Conservation (phyloP, 495 filamentous ascomycete genomes). For the Haplographium delicatum region DNA sequence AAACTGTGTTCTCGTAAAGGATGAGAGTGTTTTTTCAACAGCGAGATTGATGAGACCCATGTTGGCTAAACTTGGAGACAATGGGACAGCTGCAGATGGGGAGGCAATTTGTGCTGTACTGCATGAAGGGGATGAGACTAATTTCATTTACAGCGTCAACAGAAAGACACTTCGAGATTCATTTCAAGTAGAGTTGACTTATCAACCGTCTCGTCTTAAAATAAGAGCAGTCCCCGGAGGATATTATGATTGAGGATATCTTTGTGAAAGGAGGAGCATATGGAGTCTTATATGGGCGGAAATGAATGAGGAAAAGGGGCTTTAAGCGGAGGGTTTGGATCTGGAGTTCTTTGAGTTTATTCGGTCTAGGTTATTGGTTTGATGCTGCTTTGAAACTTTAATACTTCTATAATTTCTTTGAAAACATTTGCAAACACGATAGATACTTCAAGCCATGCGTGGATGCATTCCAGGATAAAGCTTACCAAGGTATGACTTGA, state of each 20-base stretch:
- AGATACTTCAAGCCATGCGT: no score
- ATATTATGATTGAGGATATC: neutral
- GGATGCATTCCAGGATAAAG: no score
- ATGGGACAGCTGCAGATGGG: neutral
- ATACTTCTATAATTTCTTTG: no score
- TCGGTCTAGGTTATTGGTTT: no score
- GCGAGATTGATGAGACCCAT: neutral
- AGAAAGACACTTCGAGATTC: neutral
- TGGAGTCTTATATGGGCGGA: no score
- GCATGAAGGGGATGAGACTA: neutral
- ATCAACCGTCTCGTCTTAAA: neutral
- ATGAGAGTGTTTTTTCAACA: neutral
- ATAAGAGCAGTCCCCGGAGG: neutral
- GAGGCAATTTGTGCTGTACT: neutral
- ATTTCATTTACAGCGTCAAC: neutral
- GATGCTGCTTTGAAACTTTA: no score
- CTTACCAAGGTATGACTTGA: no score
- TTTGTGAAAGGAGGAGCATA: neutral
- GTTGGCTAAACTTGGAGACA: neutral
- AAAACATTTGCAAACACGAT: no score
- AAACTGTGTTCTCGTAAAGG: slow-evolving; percentile 2
- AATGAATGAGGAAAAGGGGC: neutral
- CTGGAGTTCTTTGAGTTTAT: no score
- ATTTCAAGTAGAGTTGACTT: neutral
- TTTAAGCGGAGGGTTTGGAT: neutral